Conservation (phyloP, 768 basidiomycete species). For the Harrya chromipes region DNA sequence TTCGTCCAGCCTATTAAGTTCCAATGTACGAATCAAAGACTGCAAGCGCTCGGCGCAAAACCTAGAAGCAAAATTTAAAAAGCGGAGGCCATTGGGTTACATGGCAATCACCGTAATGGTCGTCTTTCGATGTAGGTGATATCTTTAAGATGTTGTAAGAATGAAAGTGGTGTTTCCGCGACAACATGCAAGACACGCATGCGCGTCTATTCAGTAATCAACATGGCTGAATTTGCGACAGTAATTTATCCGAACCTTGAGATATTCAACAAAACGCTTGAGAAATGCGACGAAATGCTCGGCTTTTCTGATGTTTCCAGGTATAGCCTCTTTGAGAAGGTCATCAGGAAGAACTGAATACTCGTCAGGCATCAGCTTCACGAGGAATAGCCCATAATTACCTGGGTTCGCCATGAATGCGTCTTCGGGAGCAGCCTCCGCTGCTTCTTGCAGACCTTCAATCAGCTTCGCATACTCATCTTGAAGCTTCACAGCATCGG, state of each 20-base stretch:
- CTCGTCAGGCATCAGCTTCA: background rate
- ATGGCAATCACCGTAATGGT: constrained; percentile 71
- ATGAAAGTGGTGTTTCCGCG: constrained; percentile 95
- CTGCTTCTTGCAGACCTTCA: constrained; percentile 82
- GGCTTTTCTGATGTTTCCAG: constrained; percentile 97
- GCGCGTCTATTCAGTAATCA: constrained; percentile 63
- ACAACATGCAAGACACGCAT: constrained; percentile 99
- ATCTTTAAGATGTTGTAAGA: constrained; percentile 96
- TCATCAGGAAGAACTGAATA: constrained; percentile 87
- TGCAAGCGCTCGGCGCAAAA: constrained; percentile 97
- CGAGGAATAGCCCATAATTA: constrained; percentile 30
- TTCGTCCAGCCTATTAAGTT: constrained; percentile 88
- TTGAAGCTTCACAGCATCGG: constrained; percentile 90
- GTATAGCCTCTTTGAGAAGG: constrained; percentile 90
- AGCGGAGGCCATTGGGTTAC: background rate
- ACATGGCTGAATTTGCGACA: background rate
- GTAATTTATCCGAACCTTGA: constrained; percentile 60
- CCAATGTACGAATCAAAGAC: constrained; percentile 89
- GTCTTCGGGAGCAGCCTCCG: constrained; percentile 65
- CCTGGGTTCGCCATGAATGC: constrained; percentile 87
- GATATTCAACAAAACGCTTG: constrained; percentile 97
- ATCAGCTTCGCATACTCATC: constrained; percentile 96
- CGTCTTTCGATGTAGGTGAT: constrained; percentile 97
- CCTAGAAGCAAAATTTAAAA: constrained; percentile 38
- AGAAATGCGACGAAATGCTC: constrained; percentile 99